phyloP scores from a whole-genome alignment of 768 basidiomycete species.

The Daedaleopsis sinensis region DNA sequence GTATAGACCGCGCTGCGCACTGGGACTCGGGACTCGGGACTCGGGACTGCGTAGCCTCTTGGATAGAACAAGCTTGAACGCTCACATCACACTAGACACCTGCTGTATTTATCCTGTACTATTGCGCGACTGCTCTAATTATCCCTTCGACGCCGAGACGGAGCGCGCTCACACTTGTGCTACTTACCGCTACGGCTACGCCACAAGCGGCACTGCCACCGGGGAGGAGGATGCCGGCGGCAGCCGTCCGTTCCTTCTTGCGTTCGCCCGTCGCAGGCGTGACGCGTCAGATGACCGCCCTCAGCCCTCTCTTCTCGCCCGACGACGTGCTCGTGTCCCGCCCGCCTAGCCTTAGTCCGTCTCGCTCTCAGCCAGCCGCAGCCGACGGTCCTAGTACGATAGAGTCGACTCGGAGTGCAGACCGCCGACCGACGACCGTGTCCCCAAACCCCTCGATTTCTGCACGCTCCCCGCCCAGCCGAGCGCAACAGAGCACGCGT shows the following conservation, averaged over 20 bases:
- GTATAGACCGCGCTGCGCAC: too few relatives aligned
- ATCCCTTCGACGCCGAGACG: background rate
- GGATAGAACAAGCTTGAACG: background rate
- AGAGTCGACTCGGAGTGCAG: too few relatives aligned
- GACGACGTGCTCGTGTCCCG: background rate
- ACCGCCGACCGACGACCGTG: background rate
- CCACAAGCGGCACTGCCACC: slow-evolving; percentile 21
- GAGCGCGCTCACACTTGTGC: too few relatives aligned
- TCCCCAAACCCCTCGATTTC: background rate
- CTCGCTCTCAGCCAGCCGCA: background rate
- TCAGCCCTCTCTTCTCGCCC: background rate
- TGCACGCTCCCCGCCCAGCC: too few relatives aligned
- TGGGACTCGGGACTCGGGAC: too few relatives aligned
- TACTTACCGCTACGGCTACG: background rate
- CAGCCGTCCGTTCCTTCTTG: background rate
- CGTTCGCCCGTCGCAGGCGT: slow-evolving; percentile 7
- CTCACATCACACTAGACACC: background rate
- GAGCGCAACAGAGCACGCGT: background rate
- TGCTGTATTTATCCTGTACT: slow-evolving; percentile 1
- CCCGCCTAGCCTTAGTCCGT: too few relatives aligned
- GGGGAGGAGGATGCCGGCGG: background rate
- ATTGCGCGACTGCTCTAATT: background rate
- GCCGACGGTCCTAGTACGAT: background rate
- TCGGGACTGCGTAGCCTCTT: background rate
- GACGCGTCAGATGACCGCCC: background rate